Evolutionary conservation across 2,329 filamentous ascomycete species (phyloP).

Genomic region (Harringtonia lauricola): DNA sequence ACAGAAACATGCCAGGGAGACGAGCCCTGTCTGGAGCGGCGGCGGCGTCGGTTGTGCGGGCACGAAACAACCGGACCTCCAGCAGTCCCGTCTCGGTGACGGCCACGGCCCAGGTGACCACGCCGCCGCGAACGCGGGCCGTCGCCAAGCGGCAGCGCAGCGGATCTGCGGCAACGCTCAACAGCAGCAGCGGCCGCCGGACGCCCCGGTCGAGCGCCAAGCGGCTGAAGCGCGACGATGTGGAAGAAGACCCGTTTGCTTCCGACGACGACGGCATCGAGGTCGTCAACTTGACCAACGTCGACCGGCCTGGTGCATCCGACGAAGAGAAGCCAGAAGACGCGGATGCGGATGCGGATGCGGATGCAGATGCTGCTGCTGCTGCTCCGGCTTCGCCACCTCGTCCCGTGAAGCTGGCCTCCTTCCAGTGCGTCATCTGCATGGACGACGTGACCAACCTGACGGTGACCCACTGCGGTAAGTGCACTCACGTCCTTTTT

Average conservation of each 20-base stretch:
- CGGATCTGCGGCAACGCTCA: background rate
- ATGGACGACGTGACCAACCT: slow-evolving; percentile 49
- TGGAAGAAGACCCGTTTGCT: slow-evolving; percentile 6
- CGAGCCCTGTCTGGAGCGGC: no score
- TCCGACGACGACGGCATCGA: slow-evolving; percentile 15
- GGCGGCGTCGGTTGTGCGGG: no score
- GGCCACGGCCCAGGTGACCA: background rate
- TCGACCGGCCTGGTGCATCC: slow-evolving; percentile 5
- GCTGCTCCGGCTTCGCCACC: background rate
- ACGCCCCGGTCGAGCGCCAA: slow-evolving; percentile 2
- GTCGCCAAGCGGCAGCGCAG: slow-evolving; percentile 3
- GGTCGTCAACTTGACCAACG: slow-evolving; percentile 24
- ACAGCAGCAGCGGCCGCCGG: background rate
- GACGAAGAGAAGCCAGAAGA: background rate
- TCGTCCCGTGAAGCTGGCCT: slow-evolving; percentile 41
- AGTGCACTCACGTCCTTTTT: slow-evolving; percentile 15
- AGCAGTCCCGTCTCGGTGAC: no score
- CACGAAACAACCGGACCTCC: no score
- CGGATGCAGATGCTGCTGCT: background rate
- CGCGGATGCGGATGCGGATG: slow-evolving; percentile 25
- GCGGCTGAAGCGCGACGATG: background rate
- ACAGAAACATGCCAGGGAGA: no score
- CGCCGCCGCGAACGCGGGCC: background rate
- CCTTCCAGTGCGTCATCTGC: slow-evolving; percentile 56
- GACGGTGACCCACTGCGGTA: slow-evolving; percentile 58